These are phyloP conservation scores for Lepraria neglecta DNA, from an alignment of 495 filamentous ascomycete species.

Conservation along the genomic window DNA sequence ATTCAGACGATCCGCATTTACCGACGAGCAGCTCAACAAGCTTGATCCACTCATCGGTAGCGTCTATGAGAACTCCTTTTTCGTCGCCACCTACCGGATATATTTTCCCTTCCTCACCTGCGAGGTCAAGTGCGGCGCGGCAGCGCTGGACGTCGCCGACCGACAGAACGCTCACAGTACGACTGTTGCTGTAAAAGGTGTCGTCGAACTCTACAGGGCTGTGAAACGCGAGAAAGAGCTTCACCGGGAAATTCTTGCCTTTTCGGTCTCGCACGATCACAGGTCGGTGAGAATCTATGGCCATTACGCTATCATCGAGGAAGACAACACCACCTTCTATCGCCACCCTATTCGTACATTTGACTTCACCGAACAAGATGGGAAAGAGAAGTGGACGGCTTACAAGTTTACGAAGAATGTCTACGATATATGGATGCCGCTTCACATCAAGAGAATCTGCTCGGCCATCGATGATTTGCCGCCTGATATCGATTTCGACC, in stretches of 20 bases:
- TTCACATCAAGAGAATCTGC: conserved; percentile 31
- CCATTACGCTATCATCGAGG: conserved; percentile 30
- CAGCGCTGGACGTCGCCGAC: conserved; percentile 35
- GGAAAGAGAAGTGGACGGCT: conserved; percentile 36
- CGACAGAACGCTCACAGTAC: conserved; percentile 38
- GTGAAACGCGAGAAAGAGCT: no score
- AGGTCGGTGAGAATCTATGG: conserved; percentile 29
- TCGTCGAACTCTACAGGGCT: conserved; percentile 26
- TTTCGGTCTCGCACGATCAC: conserved; percentile 40
- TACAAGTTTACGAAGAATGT: conserved; percentile 33
- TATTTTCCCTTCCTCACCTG: conserved; percentile 41
- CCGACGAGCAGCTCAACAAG: conserved; percentile 37
- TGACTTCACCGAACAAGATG: conserved; percentile 30
- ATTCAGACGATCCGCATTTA: conserved; percentile 40
- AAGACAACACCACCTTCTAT: conserved; percentile 24
- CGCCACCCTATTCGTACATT: conserved; percentile 31
- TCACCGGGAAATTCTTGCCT: no score
- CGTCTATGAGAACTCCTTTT: conserved; percentile 26
- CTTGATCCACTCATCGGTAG: conserved; percentile 35
- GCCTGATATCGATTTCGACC: conserved; percentile 1
- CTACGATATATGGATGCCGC: conserved; percentile 28
- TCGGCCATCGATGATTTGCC: conserved; percentile 37
- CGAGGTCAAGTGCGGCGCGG: conserved; percentile 36
- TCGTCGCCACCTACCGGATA: conserved; percentile 38
- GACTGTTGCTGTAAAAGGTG: conserved; percentile 30